Evolutionary conservation across 345 rosid species (phyloP).

Genomic region (Balakata baccata): DNA sequence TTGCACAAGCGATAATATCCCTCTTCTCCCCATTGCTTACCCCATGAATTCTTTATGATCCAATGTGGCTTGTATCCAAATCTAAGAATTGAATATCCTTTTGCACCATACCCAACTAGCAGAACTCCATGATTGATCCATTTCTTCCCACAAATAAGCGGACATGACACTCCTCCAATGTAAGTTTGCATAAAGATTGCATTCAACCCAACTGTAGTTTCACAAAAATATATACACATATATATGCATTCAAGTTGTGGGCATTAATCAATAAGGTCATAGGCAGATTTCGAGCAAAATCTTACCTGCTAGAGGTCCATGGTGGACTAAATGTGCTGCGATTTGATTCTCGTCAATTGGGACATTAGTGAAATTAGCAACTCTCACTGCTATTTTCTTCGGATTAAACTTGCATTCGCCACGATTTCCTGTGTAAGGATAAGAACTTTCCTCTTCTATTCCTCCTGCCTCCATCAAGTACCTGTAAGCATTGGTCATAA

Average conservation of each 20-base stretch:
- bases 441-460: slow-evolving; percentile 60
- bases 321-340: slow-evolving; percentile 62
- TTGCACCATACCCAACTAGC: slow-evolving; percentile 69
- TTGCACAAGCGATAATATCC: slow-evolving; percentile 81
- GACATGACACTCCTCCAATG: slow-evolving; percentile 90
- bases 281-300: background rate
- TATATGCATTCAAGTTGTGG: too few relatives aligned
- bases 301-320: slow-evolving; percentile 78
- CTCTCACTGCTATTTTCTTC: slow-evolving; percentile 47
- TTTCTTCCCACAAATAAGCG: slow-evolving; percentile 70
- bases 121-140: slow-evolving; percentile 72
- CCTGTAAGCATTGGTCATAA: slow-evolving; percentile 84
- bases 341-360: slow-evolving; percentile 71
- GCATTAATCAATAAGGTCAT: too few relatives aligned
- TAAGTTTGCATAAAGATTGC: slow-evolving; percentile 87
- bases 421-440: slow-evolving; percentile 60
- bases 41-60: slow-evolving; percentile 94
- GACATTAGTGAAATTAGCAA: slow-evolving; percentile 58
- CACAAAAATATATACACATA: too few relatives aligned
- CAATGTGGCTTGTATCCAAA: slow-evolving; percentile 67
- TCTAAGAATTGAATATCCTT: slow-evolving; percentile 74
- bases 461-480: slow-evolving; percentile 79
- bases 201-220: slow-evolving; percentile 58
- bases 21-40: slow-evolving; percentile 71
- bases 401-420: slow-evolving; percentile 63